Evolutionary conservation across 495 filamentous ascomycete species (phyloP), one percentile per base, ranked within the genome.

Genomic region (Aspergillus panamensis): DNA sequence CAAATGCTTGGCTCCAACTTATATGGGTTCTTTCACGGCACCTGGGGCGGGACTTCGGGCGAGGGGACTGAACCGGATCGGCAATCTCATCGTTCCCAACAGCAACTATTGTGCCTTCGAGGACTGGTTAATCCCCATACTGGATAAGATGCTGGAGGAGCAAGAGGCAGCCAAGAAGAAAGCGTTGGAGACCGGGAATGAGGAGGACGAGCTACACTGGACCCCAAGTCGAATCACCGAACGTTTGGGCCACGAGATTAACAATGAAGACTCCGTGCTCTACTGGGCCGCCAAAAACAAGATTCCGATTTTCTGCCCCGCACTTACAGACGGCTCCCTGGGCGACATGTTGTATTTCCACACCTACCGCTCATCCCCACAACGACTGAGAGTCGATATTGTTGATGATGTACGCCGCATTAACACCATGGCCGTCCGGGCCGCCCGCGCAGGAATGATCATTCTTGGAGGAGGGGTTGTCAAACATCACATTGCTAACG

Each of bases 331-430:
- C 63, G 95, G 94, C 6, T 92, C 88, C 49, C 73, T 97, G 16
- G 95, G 94, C 0, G 94, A 98, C 67, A 98, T 98, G 95, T 73
- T 97, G 21, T 96, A 96, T 69, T 96, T 97, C 72, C 92, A 97
- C 75, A 94, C 91, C 2, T 98, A 87, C 82, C 90, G 88, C 65
- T 75, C 87, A 0, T 90, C 88, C 13, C 94, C 92, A 1, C 72
- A 77, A 58, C 87, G 89, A 68, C 77, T 98, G 17, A 77, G 83
- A 31, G 83, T 96, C 35, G 93, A 96, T 66, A 93, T 96, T 51
- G 86, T 96, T 8, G 87, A 91, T 52, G 92, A 97, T 64, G 89
- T 96, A 51, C 83, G 94, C 17, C 83, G 79, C 50, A 89, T 97
- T 70, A 97, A 98, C 73, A 90, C 89, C 9, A 84, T 97, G 51